Conservation (phyloP, 1,284 basidiomycete species). For the Athelia psychrophila region DNA sequence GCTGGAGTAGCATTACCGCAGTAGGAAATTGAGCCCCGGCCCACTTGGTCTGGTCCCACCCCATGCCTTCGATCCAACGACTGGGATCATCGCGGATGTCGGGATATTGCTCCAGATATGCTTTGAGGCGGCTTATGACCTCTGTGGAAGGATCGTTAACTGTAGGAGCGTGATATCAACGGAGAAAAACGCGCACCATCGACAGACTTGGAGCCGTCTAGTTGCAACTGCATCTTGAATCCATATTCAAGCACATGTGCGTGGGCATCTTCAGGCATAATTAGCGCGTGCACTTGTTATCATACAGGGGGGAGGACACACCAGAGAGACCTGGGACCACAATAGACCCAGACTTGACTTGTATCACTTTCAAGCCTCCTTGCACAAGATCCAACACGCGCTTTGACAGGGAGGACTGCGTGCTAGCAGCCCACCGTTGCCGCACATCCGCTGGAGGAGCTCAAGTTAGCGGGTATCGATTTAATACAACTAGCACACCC, state of each 20-base stretch:
- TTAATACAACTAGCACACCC: slow-evolving; percentile 10
- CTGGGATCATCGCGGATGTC: slow-evolving; percentile 50
- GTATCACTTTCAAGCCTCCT: slow-evolving; percentile 36
- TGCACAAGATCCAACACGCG: not conserved
- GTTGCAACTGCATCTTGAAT: slow-evolving; percentile 60
- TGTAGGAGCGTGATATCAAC: not conserved
- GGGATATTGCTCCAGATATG: slow-evolving; percentile 57
- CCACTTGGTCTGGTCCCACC: slow-evolving; percentile 93
- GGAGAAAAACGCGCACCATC: slow-evolving; percentile 40
- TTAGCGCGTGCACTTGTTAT: not conserved
- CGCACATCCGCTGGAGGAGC: not conserved
- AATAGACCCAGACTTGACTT: slow-evolving; percentile 43
- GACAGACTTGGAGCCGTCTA: slow-evolving; percentile 59
- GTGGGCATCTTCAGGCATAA: slow-evolving; percentile 62
- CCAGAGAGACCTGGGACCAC: slow-evolving; percentile 73
- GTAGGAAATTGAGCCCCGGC: slow-evolving; percentile 68
- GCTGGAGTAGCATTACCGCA: slow-evolving; percentile 57
- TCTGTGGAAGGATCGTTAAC: slow-evolving; percentile 35
- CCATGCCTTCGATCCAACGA: slow-evolving; percentile 82
- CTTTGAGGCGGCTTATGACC: slow-evolving; percentile 58
- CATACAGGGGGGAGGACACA: slow-evolving; percentile 19
- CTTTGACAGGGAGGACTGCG: not conserved
- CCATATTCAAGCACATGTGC: slow-evolving; percentile 75
- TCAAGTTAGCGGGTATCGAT: not conserved
- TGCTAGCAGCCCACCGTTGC: not conserved